These are phyloP conservation scores for Nicotiana noctiflora DNA, from an alignment of 257 asterid genomes.

Conservation along the genomic window DNA sequence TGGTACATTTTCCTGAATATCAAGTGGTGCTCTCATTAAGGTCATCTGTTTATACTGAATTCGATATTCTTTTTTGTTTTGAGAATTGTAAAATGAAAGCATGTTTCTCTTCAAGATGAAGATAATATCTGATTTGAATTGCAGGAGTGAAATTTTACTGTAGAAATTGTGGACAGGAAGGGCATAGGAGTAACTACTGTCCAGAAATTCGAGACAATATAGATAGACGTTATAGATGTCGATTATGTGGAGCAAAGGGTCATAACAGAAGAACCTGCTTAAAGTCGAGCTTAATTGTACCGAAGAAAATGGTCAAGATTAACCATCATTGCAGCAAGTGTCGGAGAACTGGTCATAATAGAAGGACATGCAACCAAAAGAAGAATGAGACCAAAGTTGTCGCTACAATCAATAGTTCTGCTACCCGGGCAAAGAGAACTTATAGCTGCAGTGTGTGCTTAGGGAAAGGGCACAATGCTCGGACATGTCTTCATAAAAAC, in stretches of 20 bases:
- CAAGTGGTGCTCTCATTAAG: background rate
- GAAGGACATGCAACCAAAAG: conserved; percentile 57
- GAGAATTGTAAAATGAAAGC: background rate
- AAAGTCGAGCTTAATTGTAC: conserved; percentile 32
- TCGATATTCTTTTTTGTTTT: background rate
- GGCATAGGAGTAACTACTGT: conserved; percentile 80
- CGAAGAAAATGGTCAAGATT: conserved; percentile 20
- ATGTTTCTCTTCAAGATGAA: background rate
- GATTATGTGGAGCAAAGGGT: conserved; percentile 73
- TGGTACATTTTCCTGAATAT: background rate
- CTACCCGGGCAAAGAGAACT: conserved; percentile 17
- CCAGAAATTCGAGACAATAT: conserved; percentile 39
- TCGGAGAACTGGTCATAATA: conserved; percentile 63
- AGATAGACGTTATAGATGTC: conserved; percentile 55
- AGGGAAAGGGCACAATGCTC: conserved; percentile 46
- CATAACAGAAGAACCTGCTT: conserved; percentile 85
- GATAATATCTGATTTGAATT: background rate
- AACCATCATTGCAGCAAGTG: conserved; percentile 57
- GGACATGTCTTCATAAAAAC: conserved; percentile 49
- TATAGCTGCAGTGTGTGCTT: conserved; percentile 41
- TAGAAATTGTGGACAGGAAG: conserved; percentile 68
- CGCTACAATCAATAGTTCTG: conserved; percentile 12
- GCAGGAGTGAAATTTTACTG: conserved; percentile 72
- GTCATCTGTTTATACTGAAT: background rate
- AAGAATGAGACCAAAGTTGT: conserved; percentile 19